Evolutionary conservation across 208 protist species (phyloP).

Genomic region (Trypanosomatidae sp.): DNA sequence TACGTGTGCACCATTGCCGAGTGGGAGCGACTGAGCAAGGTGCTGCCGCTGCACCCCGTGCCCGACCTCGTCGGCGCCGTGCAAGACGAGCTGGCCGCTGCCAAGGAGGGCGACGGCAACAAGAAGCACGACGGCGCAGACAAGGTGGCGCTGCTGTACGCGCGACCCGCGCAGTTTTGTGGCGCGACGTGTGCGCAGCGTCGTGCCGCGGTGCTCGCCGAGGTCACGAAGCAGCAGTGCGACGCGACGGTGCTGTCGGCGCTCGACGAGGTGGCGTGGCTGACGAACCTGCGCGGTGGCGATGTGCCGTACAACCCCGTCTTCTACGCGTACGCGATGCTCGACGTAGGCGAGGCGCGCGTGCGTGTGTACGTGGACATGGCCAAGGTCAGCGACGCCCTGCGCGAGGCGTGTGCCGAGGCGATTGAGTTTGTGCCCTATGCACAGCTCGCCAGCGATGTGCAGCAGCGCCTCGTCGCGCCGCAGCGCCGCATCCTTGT

Average conservation of each 20-base stretch:
- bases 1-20: conserved; percentile 54
- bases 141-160: conserved; percentile 19
- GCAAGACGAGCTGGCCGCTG: neutral
- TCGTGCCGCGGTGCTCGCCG: conserved; percentile 21
- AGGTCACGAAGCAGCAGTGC: conserved; percentile 32
- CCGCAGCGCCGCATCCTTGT: conserved; percentile 31
- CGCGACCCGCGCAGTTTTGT: conserved; percentile 48
- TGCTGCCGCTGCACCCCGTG: conserved; percentile 41
- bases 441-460: conserved; percentile 34
- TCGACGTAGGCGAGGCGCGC: conserved; percentile 22
- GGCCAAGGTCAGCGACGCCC: conserved; percentile 10
- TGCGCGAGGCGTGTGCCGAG: conserved; percentile 6
- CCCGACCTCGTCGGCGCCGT: conserved; percentile 25
- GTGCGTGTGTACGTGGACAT: conserved; percentile 15
- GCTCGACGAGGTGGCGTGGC: conserved; percentile 87
- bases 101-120: neutral
- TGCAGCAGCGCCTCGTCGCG: conserved; percentile 12
- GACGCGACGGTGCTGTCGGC: conserved; percentile 71
- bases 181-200: conserved; percentile 47
- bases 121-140: neutral
- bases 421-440: conserved; percentile 61
- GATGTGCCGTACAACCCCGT: conserved; percentile 89
- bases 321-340: conserved; percentile 78
- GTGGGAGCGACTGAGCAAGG: conserved; percentile 51
- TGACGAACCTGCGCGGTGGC: conserved; percentile 82